Percentiles rank a stretch among this genome's conserved stretches.
Conservation (phyloP, 73 alveolate species). For the Breviolum minutum region DNA sequence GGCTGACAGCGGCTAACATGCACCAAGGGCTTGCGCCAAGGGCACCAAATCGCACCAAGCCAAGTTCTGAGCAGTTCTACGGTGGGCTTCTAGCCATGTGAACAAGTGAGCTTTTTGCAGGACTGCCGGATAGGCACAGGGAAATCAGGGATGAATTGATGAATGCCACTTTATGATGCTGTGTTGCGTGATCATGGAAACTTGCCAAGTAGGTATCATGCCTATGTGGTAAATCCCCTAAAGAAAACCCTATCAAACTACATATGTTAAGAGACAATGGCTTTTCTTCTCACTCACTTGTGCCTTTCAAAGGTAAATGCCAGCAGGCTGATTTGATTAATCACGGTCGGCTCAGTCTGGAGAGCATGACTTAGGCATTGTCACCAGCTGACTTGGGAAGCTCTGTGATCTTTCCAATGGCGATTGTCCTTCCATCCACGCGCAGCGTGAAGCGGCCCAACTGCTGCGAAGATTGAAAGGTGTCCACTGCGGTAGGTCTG, state of each 20-base stretch:
- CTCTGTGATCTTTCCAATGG: conserved; percentile 90
- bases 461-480: conserved; percentile 83
- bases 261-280: too few species aligned
- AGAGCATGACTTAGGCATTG: conserved; percentile 24
- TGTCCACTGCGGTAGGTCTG: conserved; percentile 78
- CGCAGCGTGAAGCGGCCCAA: conserved; percentile 98
- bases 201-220: too few species aligned
- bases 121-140: not conserved
- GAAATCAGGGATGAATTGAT: too few species aligned
- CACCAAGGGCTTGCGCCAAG: conserved; percentile 3
- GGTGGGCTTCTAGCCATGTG: not conserved
- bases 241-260: too few species aligned
- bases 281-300: not conserved
- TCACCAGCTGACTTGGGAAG: conserved; percentile 71
- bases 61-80: not conserved
- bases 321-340: not conserved
- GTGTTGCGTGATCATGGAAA: too few species aligned
- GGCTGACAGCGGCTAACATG: conserved; percentile 30
- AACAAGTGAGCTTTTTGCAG: conserved; percentile 1
- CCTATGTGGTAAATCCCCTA: too few species aligned
- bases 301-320: not conserved
- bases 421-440: conserved; percentile 97
- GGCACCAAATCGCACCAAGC: not conserved
- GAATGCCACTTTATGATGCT: too few species aligned
- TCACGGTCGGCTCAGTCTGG: not conserved